These are phyloP conservation scores for Cladosporium sp. DNA, from an alignment of 2,329 filamentous ascomycete species.

Conservation along the genomic window DNA sequence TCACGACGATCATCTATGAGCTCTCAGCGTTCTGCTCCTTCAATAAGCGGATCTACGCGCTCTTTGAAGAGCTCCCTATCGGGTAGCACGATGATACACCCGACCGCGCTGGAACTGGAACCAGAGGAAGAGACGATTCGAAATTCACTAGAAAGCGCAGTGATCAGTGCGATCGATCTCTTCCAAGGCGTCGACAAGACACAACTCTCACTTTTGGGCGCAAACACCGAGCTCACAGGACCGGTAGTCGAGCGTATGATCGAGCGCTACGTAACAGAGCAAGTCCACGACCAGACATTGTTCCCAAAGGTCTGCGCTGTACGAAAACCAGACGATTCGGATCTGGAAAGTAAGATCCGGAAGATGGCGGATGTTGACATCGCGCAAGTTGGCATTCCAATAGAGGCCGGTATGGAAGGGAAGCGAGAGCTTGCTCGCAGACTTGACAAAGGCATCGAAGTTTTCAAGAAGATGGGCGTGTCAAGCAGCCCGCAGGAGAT, in stretches of 20 bases:
- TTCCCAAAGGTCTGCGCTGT: constrained; percentile 79
- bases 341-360: constrained; percentile 82
- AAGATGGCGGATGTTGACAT: constrained; percentile 95
- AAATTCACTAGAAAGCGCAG: constrained; percentile 81
- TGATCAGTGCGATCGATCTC: constrained; percentile 89
- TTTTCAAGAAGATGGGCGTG: constrained; percentile 79
- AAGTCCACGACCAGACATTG: constrained; percentile 77
- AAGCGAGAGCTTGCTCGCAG: constrained; percentile 79
- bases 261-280: constrained; percentile 89
- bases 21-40: constrained; percentile 31
- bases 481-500: constrained; percentile 84
- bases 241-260: constrained; percentile 90
- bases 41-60: constrained; percentile 30
- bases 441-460: constrained; percentile 74
- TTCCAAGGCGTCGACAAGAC: constrained; percentile 96
- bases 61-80: constrained; percentile 33
- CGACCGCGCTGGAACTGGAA: constrained; percentile 64
- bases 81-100: constrained; percentile 36
- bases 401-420: constrained; percentile 71
- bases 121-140: constrained; percentile 92
- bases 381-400: constrained; percentile 84
- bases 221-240: constrained; percentile 89
- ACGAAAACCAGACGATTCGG: constrained; percentile 75
- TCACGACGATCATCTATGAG: constrained; percentile 33
- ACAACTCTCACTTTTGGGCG: constrained; percentile 84